Evolutionary conservation across 495 filamentous ascomycete genomes (phyloP).

Genomic region (Aspergillus indologenus): DNA sequence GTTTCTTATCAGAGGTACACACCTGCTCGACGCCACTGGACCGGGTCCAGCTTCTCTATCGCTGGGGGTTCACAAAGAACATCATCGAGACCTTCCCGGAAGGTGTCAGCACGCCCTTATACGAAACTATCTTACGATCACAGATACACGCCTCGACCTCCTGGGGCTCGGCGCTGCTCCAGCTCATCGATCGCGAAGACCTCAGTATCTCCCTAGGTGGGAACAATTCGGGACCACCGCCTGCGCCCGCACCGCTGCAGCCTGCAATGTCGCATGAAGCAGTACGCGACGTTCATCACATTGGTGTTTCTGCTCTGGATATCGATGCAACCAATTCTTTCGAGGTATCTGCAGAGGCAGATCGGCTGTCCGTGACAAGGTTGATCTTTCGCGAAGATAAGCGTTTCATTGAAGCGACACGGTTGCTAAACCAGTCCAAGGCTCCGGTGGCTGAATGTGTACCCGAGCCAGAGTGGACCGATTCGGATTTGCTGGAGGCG

Average conservation of each 20-base stretch:
- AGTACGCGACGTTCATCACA: constrained; percentile 68
- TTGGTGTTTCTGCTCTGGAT: constrained; percentile 60
- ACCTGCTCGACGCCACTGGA: constrained; percentile 30
- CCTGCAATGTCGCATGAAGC: constrained; percentile 59
- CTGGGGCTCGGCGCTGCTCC: constrained; percentile 67
- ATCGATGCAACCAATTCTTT: constrained; percentile 57
- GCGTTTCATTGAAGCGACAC: constrained; percentile 76
- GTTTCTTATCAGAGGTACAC: constrained; percentile 47
- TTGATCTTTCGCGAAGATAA: constrained; percentile 89
- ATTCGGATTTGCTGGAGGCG: constrained; percentile 83
- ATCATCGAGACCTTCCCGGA: constrained; percentile 76
- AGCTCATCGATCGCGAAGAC: constrained; percentile 80
- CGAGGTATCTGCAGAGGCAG: constrained; percentile 67
- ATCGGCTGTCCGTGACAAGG: constrained; percentile 74
- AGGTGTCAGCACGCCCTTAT: constrained; percentile 70
- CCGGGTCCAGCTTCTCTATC: constrained; percentile 41
- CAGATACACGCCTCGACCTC: constrained; percentile 74
- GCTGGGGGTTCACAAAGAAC: constrained; percentile 43
- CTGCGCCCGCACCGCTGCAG: constrained; percentile 35
- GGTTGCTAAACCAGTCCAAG: constrained; percentile 73
- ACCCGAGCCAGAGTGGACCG: constrained; percentile 74
- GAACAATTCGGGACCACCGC: constrained; percentile 24
- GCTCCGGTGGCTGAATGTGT: constrained; percentile 71
- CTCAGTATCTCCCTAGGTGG: constrained; percentile 62
- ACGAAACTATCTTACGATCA: constrained; percentile 78